Conservation (phyloP, 495 filamentous ascomycete genomes). For the Hypoxylon subgilvum region DNA sequence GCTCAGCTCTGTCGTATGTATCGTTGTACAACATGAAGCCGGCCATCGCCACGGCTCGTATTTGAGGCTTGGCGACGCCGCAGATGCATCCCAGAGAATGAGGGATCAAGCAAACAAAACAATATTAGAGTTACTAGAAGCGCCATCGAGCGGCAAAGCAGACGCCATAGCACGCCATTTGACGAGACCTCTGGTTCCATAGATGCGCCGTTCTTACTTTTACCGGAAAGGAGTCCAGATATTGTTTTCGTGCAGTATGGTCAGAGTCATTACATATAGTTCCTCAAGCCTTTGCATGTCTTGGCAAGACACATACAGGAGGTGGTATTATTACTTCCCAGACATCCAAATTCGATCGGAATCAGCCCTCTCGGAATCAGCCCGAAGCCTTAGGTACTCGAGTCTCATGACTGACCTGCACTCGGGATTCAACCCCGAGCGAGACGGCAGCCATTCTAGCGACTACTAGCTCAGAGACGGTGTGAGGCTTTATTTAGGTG, state of each 20-base stretch:
- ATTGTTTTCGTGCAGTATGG: background rate
- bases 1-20: conserved; percentile 4
- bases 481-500: background rate
- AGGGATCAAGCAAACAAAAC: background rate
- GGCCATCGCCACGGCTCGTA: conserved; percentile 25
- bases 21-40: conserved; percentile 23
- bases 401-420: conserved; percentile 12
- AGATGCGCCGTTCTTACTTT: conserved; percentile 8
- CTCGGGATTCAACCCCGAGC: background rate
- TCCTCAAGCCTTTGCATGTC: too few species aligned
- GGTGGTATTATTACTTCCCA: too few species aligned
- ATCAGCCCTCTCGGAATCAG: too few species aligned
- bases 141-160: conserved; percentile 14
- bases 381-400: background rate
- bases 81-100: conserved; percentile 13
- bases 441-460: conserved; percentile 5
- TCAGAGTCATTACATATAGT: background rate
- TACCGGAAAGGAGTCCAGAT: conserved; percentile 2
- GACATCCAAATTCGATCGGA: too few species aligned
- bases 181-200: background rate
- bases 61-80: conserved; percentile 32
- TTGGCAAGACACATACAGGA: too few species aligned
- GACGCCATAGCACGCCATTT: conserved; percentile 28
- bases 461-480: background rate
- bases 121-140: conserved; percentile 2